A percentile compares a stretch with the other conserved stretches of the same genome.
These are phyloP conservation scores for Exophiala sp. DNA, from an alignment of 2,329 filamentous ascomycete species.

Conservation along the genomic window DNA sequence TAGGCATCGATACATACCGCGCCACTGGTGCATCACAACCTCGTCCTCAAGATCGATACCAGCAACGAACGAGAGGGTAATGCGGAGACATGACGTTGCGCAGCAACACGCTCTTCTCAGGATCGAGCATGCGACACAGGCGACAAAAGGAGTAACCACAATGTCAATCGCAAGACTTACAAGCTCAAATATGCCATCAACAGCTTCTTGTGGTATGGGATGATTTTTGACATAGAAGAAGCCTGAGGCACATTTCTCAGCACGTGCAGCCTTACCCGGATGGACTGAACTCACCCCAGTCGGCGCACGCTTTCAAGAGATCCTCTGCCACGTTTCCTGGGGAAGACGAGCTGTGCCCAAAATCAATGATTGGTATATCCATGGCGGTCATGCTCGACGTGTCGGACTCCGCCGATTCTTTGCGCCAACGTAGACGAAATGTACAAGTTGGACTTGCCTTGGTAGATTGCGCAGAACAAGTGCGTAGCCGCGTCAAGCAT, in stretches of 20 bases:
- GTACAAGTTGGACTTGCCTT: no score
- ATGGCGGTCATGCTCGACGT: neutral
- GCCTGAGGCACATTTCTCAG: slow-evolving; percentile 32
- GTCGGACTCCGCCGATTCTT: no score
- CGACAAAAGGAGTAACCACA: neutral
- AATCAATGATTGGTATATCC: slow-evolving; percentile 17
- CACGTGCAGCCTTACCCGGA: neutral
- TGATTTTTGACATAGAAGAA: slow-evolving; percentile 63
- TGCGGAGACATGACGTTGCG: no score
- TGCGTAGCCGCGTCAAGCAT: no score
- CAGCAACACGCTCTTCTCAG: neutral
- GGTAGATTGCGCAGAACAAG: no score
- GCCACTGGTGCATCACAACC: neutral
- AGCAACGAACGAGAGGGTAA: no score
- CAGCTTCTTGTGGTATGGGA: slow-evolving; percentile 53
- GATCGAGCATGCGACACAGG: neutral
- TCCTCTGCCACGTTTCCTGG: slow-evolving; percentile 7
- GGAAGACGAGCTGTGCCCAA: slow-evolving; percentile 5
- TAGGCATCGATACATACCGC: no score
- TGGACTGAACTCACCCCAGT: slow-evolving; percentile 11
- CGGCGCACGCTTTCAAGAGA: slow-evolving; percentile 11
- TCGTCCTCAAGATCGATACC: neutral
- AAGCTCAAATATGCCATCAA: slow-evolving; percentile 58
- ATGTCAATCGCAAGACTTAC: slow-evolving; percentile 27
- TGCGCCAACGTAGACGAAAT: no score